Evolutionary conservation across 2,329 filamentous ascomycete genomes (phyloP).

Genomic region (Rhynchosporium graminicola): DNA sequence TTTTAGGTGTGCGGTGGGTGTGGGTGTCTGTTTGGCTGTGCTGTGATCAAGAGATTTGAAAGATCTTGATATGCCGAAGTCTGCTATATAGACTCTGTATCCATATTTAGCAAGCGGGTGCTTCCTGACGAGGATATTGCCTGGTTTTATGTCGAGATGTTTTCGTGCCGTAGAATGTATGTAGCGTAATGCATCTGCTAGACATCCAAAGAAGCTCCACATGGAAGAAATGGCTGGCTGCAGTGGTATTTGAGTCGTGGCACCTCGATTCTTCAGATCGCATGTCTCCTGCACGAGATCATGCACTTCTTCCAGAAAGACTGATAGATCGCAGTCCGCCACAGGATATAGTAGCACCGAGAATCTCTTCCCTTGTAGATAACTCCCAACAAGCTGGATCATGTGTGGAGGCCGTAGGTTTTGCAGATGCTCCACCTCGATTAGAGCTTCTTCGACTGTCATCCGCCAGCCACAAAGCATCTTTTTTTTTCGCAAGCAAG

Average conservation of each 20-base stretch:
- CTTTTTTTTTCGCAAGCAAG: slow-evolving; percentile 1
- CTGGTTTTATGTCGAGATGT: slow-evolving; percentile 18
- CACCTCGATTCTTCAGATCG: background rate
- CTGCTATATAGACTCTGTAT: background rate
- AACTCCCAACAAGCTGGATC: background rate
- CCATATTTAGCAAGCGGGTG: background rate
- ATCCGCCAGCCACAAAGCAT: background rate
- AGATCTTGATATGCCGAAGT: slow-evolving; percentile 8
- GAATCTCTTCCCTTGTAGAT: background rate
- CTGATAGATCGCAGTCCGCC: background rate
- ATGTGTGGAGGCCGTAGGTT: background rate
- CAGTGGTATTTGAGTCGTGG: background rate
- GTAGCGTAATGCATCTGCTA: slow-evolving; percentile 6
- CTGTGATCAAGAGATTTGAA: slow-evolving; percentile 2
- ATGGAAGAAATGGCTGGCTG: background rate
- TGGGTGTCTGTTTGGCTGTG: slow-evolving; percentile 5
- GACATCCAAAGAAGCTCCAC: slow-evolving; percentile 11
- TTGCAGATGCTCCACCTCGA: background rate
- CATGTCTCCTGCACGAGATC: background rate
- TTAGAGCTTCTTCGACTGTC: background rate
- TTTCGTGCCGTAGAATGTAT: slow-evolving; percentile 11
- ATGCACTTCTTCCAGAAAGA: background rate
- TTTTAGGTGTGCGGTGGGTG: background rate
- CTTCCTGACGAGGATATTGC: slow-evolving; percentile 10
- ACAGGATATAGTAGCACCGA: background rate